Base-by-base conservation (phyloP, 805 yeast species). In the Kuraishia borneana region DNA sequence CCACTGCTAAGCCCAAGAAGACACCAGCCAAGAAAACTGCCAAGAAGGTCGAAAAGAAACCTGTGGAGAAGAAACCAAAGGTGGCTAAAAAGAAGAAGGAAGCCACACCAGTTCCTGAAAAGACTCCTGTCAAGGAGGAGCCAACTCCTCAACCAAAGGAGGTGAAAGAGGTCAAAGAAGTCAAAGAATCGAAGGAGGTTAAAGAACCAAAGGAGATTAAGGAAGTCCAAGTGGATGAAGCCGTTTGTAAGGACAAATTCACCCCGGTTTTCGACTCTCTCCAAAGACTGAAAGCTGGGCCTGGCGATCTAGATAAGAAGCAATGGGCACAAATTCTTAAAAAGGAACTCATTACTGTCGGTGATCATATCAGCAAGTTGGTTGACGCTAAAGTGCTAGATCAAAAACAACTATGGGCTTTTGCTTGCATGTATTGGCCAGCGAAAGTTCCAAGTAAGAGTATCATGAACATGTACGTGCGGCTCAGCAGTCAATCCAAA, bases 341-440 rank as follows among this genome's bases (percentile, higher is more conserved):
- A 50, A 63, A 60, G 18, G 94, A 84, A 45, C 61, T 84, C 40
- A 53, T 76, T n/a, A 62, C 63, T 6, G 78, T 85, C 31, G 95
- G 95, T 20, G 76, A 78, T 42, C 77, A 72, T 47, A 84, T 84
- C 36, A 70, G 62, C 23, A 47, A 54, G 34, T 56, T 56, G 26
- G 63, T 61, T 17, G 37, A 38, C 12, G 36, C 40, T 27, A 10
- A 12, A 6, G 47, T 40, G 17, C 30, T 37, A 2, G 46, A 46
- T 3, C 42, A 42, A 12, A 60, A 60, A 17, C 49, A 60, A 20
- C 56, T 85, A 39, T 85, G 96, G 95, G 71, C 82, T 21, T 84
- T 79, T 52, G 84, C 92, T 4, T 68, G 87, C 16, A 68, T 72
- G 35, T 85, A 76, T 59, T 85, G 96, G 96, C 96, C 96, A 2